Percentiles rank a stretch among this genome's conserved stretches.
phyloP scores from a whole-genome alignment of 2,329 filamentous ascomycete species.

The Aschersonia sp. region DNA sequence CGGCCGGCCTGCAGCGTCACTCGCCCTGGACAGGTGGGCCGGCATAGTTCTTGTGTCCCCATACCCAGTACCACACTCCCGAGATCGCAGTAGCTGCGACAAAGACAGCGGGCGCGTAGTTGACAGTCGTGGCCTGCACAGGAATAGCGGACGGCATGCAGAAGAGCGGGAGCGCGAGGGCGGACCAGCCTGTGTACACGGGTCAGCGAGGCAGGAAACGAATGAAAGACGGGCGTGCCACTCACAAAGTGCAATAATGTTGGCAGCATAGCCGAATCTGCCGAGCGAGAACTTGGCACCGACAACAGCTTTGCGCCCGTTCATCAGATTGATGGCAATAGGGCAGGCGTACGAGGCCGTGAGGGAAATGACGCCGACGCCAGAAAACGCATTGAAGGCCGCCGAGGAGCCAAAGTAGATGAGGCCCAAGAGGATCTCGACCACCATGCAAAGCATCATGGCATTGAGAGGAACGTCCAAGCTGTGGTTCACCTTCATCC shows the following conservation, averaged over 20 bases:
- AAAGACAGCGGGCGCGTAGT: slow-evolving; percentile 66
- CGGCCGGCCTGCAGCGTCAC: neutral
- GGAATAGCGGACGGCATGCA: slow-evolving; percentile 56
- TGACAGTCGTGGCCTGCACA: slow-evolving; percentile 43
- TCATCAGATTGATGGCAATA: slow-evolving; percentile 47
- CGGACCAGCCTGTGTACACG: slow-evolving; percentile 40
- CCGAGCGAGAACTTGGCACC: slow-evolving; percentile 48
- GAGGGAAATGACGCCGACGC: slow-evolving; percentile 54
- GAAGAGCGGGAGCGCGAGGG: slow-evolving; percentile 57
- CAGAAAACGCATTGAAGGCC: slow-evolving; percentile 61
- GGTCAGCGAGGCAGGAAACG: slow-evolving; percentile 4
- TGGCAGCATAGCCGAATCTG: slow-evolving; percentile 43
- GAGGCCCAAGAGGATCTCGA: slow-evolving; percentile 48
- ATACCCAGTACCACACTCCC: slow-evolving; percentile 51
- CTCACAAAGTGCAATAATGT: slow-evolving; percentile 33
- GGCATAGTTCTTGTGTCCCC: slow-evolving; percentile 55
- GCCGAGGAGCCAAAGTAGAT: slow-evolving; percentile 56
- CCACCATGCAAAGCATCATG: slow-evolving; percentile 56
- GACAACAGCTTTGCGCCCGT: slow-evolving; percentile 43
- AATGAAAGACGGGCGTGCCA: neutral
- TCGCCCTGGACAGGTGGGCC: slow-evolving; percentile 39
- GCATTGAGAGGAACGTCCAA: slow-evolving; percentile 55
- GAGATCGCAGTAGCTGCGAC: slow-evolving; percentile 48
- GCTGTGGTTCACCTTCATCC: slow-evolving; percentile 45
- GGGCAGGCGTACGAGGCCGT: slow-evolving; percentile 55